Base-by-base conservation (phyloP, 1,139 yeast genomes). In the Nadsonia starkeyi-henricii region DNA sequence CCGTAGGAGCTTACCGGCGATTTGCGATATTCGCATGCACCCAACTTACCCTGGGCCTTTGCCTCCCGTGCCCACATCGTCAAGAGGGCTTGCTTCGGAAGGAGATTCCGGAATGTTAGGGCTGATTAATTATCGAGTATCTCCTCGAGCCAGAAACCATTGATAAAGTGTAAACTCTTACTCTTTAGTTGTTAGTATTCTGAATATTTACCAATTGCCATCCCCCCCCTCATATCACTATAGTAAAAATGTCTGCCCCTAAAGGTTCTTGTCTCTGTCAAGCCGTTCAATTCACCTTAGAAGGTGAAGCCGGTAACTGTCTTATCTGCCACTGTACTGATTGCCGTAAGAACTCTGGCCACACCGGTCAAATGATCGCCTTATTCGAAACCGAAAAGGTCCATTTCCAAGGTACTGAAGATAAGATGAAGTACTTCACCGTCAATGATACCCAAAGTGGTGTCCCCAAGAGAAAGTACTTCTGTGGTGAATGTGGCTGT, bases 261-360 rank as follows among this genome's bases (percentile, higher is more conserved):
- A 21, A 15, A 12, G 58, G 60, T 47, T 52, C 59, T n/a, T 61
- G 64, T 53, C 44, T 57, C n/a, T 61, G 64, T 44, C 61, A 60
- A 19, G 50, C 55, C 12, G 51, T 60, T 36, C 43, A 47, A 5
- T 47, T 60, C 39, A 46, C 46, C 1, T 46, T 58, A 13, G 43
- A 28, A 13, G 54, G 55, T 17, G 45, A 51, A n/a, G 61, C 64
- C 20, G 47, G 42, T 13, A 48, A 43, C 20, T 51, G 51, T 17
- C 47, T 57, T 15, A 46, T 54, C 3, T 61, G 65, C 51, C 61
- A 53, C 48, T 61, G 65, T 47, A n/a, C 46, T 12, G 64, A 61
- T 46, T 61, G 65, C 50, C 55, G 65, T 37, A 61, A 61, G 51
- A 58, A 57, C 39, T 57, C 64, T 9, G 65, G 65, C 13, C 57